Percentiles rank a stretch among this genome's conserved stretches.
Evolutionary conservation across 2,329 filamentous ascomycete genomes (phyloP).

Genomic region (Fusarium incarnatum): DNA sequence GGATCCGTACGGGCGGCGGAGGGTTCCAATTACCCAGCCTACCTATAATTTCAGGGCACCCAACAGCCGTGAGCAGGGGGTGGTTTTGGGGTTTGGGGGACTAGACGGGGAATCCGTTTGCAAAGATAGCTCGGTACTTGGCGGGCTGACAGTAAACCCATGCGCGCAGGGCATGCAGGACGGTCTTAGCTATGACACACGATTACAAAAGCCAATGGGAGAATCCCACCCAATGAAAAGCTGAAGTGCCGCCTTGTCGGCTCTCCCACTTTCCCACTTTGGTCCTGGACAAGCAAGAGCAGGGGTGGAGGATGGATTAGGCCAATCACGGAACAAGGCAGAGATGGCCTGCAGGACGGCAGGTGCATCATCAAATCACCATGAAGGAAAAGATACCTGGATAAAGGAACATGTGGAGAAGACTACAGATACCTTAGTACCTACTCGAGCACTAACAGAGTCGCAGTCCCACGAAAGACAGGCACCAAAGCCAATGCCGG

Average conservation of each 20-base stretch:
- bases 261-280: background rate
- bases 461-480: slow-evolving; percentile 31
- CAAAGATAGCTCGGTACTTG: slow-evolving; percentile 35
- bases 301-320: slow-evolving; percentile 9
- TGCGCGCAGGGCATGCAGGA: background rate
- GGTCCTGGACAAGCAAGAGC: slow-evolving; percentile 1
- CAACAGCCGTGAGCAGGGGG: background rate
- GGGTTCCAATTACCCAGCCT: background rate
- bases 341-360: slow-evolving; percentile 40
- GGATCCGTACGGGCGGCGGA: background rate
- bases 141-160: slow-evolving; percentile 24
- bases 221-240: slow-evolving; percentile 34
- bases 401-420: slow-evolving; percentile 36
- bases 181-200: slow-evolving; percentile 28
- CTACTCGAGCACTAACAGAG: slow-evolving; percentile 5
- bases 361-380: slow-evolving; percentile 21
- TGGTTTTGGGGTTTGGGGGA: slow-evolving; percentile 13
- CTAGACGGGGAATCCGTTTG: background rate
- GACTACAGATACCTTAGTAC: background rate
- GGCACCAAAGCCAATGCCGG: slow-evolving; percentile 43
- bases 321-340: slow-evolving; percentile 30
- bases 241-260: slow-evolving; percentile 16
- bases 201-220: slow-evolving; percentile 39
- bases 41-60: background rate
- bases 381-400: slow-evolving; percentile 18